A percentile compares a stretch with the other conserved stretches of the same genome.
These are phyloP conservation scores for Haplosporangium sp. DNA, from an alignment of 371 early-diverging fungal species.

Conservation along the genomic window DNA sequence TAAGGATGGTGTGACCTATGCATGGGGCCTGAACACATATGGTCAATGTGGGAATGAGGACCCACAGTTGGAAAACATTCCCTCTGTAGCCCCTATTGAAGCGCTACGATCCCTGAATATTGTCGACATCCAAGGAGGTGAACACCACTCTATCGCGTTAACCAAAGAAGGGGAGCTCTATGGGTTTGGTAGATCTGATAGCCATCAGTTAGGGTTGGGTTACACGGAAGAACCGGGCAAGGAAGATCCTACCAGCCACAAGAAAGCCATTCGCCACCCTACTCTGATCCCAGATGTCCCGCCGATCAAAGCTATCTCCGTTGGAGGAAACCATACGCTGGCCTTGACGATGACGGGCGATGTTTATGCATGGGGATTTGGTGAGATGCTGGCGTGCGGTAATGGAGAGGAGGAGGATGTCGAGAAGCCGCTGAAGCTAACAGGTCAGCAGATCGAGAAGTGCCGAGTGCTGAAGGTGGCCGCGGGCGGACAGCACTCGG, in stretches of 20 bases:
- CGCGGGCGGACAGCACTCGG: constrained; percentile 85
- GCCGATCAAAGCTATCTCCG: constrained; percentile 70
- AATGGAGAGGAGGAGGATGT: constrained; percentile 80
- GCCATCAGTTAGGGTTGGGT: constrained; percentile 95
- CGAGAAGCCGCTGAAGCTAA: constrained; percentile 33
- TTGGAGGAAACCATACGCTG: constrained; percentile 91
- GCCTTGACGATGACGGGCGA: constrained; percentile 78
- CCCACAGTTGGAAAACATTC: constrained; percentile 57
- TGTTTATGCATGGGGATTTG: constrained; percentile 95
- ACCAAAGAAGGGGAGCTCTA: constrained; percentile 79
- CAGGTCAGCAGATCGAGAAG: constrained; percentile 50
- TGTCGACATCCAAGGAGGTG: constrained; percentile 80
- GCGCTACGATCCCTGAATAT: constrained; percentile 58
- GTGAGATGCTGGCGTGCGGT: constrained; percentile 79
- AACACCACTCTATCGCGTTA: constrained; percentile 89
- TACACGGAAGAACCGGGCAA: constrained; percentile 55
- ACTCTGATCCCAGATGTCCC: constrained; percentile 62
- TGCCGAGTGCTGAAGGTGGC: constrained; percentile 65
- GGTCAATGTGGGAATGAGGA: constrained; percentile 87
- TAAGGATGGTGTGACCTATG: constrained; percentile 73
- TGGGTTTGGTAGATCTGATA: constrained; percentile 91
- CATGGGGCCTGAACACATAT: constrained; percentile 97
- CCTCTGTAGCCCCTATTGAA: constrained; percentile 60
- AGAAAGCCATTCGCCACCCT: constrained; percentile 70
- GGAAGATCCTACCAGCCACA: constrained; percentile 56